Evolutionary conservation across 2,329 filamentous ascomycete genomes (phyloP).

Genomic region (Penicillium frequentans): DNA sequence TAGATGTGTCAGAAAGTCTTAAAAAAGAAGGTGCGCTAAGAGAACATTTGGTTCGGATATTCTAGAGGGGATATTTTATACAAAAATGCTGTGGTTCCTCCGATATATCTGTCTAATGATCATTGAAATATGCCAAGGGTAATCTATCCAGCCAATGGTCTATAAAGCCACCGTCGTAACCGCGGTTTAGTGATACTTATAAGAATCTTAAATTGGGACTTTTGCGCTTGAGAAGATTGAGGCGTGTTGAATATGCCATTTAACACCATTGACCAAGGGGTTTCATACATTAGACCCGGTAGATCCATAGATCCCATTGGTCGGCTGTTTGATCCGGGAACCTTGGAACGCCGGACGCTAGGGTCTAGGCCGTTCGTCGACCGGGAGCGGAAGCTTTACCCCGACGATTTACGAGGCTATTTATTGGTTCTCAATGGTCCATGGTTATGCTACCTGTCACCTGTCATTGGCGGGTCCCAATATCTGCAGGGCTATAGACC

Average conservation of each 20-base stretch:
- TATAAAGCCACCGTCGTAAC: neutral
- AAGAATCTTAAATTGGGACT: neutral
- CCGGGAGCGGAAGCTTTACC: neutral
- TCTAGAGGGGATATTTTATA: neutral
- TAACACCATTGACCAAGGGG: neutral
- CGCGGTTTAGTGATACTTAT: neutral
- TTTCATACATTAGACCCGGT: neutral
- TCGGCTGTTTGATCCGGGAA: neutral
- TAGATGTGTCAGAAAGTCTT: neutral
- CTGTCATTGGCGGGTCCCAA: neutral
- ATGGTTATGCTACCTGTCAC: neutral
- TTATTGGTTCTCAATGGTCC: neutral
- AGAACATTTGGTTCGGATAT: neutral
- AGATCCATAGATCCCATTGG: neutral
- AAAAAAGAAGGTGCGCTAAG: neutral
- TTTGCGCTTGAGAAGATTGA: neutral
- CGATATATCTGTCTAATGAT: neutral
- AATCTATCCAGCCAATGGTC: neutral
- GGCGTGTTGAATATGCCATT: neutral
- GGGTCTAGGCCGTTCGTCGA: neutral
- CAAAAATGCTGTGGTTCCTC: neutral
- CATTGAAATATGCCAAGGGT: neutral
- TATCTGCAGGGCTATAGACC: no score
- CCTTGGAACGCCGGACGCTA: neutral
- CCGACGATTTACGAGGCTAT: neutral